Conservation (phyloP, 176 grass and related monocot genomes). For the Phyllostachys edulis region DNA sequence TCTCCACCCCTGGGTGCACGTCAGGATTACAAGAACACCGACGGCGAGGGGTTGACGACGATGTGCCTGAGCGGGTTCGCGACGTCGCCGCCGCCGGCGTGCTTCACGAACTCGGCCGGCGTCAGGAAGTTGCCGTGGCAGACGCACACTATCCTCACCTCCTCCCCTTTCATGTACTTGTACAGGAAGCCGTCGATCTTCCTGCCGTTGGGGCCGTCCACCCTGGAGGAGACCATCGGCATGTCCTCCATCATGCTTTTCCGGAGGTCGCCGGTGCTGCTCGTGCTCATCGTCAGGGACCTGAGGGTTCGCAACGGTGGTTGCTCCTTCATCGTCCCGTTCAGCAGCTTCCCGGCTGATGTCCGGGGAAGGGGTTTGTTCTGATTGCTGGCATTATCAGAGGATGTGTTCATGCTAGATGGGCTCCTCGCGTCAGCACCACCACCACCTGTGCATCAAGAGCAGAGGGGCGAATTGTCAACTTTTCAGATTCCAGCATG, state of each 20-base stretch:
- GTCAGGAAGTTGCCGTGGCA: conserved; percentile 95
- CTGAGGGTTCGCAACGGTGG: conserved; percentile 35
- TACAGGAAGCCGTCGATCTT: conserved; percentile 90
- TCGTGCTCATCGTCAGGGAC: conserved; percentile 51
- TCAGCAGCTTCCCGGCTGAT: not conserved
- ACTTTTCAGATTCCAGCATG: conserved; percentile 12
- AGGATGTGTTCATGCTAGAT: conserved; percentile 7
- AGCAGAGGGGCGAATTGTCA: not conserved
- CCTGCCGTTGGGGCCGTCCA: conserved; percentile 52
- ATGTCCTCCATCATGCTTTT: conserved; percentile 91
- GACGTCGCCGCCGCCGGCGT: conserved; percentile 80
- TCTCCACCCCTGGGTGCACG: not conserved
- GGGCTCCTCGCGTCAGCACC: conserved; percentile 17
- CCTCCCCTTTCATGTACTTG: conserved; percentile 72
- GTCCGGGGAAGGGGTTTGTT: conserved; percentile 18
- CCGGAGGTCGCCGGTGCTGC: conserved; percentile 53
- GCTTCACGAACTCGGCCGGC: conserved; percentile 81
- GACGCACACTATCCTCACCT: conserved; percentile 91
- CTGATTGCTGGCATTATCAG: not conserved
- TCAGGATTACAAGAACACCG: conserved; percentile 49
- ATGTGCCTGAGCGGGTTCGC: conserved; percentile 82
- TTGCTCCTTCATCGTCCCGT: not conserved
- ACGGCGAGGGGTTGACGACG: conserved; percentile 53
- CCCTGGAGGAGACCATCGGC: conserved; percentile 84
- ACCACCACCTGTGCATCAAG: conserved; percentile 1